Evolutionary conservation across 2,329 filamentous ascomycete species (phyloP).

Genomic region (Arthrobotrys musiformis): DNA sequence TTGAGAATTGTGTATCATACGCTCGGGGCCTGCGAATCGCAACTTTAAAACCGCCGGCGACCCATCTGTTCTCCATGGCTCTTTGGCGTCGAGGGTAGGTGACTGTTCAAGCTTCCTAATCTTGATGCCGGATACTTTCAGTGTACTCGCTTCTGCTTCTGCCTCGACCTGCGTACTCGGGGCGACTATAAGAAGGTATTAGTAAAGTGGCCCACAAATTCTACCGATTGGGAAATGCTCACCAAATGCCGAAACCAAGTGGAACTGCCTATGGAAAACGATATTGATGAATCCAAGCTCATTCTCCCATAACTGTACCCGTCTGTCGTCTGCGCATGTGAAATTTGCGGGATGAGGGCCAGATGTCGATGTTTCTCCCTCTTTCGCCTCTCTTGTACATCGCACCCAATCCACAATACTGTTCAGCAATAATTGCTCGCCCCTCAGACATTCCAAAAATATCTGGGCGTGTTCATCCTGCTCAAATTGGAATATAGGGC

Average conservation of each 20-base stretch:
- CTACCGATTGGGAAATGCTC: not conserved
- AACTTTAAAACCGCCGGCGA: constrained; percentile 31
- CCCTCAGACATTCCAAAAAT: constrained; percentile 42
- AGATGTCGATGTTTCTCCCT: constrained; percentile 10
- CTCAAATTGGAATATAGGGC: constrained; percentile 52
- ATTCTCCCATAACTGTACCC: constrained; percentile 52
- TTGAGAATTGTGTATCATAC: constrained; percentile 11
- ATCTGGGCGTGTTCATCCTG: constrained; percentile 48
- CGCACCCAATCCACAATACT: constrained; percentile 45
- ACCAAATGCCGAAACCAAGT: constrained; percentile 50
- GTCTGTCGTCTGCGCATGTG: constrained; percentile 38
- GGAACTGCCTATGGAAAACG: constrained; percentile 52
- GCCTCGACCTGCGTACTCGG: constrained; percentile 45
- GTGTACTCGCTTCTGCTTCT: constrained; percentile 24
- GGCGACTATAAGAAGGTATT: constrained; percentile 19
- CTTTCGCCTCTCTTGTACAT: constrained; percentile 36
- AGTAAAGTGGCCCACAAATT: not conserved
- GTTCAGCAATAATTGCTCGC: constrained; percentile 49
- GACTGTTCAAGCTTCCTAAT: constrained; percentile 46
- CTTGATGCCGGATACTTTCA: constrained; percentile 50
- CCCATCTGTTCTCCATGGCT: constrained; percentile 45
- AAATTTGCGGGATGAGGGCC: constrained; percentile 39
- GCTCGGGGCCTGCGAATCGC: constrained; percentile 36
- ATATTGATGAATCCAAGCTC: constrained; percentile 51
- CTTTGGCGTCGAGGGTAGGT: constrained; percentile 40